Evolutionary conservation across 768 basidiomycete species (phyloP), one percentile per base, ranked within the genome.

Genomic region (Phanerochaete sordida): DNA sequence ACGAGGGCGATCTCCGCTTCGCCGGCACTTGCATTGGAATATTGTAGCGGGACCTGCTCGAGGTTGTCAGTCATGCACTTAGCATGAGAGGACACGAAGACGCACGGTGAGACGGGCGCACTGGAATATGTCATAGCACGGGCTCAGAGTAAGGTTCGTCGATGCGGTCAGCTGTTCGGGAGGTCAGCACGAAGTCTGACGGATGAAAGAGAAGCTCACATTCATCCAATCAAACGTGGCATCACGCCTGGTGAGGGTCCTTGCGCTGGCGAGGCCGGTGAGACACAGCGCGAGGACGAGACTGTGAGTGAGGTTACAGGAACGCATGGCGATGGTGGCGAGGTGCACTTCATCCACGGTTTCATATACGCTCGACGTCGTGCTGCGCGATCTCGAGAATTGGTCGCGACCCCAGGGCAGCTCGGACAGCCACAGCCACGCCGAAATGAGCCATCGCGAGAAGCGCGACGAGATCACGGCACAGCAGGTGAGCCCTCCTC

Each of bases 21-120:
- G 11, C 50, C 64, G n/a, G 46, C 57, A 3, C 37, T n/a, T 1
- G 67, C 65, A 11, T 68, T 48, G 2, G 60, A 57, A 57, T 74
- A 70, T 57, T 74, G 66, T 24, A 73, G 54, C 3, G 73, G 72
- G 12, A 73, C 69, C 69, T 72, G 23, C 24, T 8, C 30, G n/a
- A 19, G 28, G 21, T 4, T n/a, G 2, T 51, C n/a, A 30, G 50
- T 9, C 2, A 23, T 12, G 28, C 15, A 21, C 19, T 28, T 12
- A n/a, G 9, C 30, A 15, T 21, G 3, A 19, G 23, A 19, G 30
- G 30, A n/a, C 7, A 19, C 19, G 13, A 9, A 28, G 3, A 4
- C 11, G 27, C 50, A 51, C 50, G 50, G 30, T 51, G 50, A 51
- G 31, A 5, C 58, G 26, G 1, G 58, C 31, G 35, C 58, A 59